phyloP scores from a whole-genome alignment of 441 rosid species.

The Corymbia calophylla region DNA sequence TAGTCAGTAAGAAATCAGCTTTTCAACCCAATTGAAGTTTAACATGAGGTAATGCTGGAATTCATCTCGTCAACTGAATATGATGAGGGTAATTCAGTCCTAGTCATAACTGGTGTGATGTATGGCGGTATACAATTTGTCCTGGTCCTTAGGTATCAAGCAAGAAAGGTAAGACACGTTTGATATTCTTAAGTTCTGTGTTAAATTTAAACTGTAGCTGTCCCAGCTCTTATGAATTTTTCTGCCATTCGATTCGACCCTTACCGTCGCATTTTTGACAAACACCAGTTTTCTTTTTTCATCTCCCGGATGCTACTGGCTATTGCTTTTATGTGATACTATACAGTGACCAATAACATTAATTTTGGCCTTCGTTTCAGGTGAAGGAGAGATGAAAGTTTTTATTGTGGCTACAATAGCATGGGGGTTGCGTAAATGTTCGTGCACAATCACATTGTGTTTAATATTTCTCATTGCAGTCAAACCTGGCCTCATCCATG shows the following conservation, averaged over 20 bases:
- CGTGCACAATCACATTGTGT: slow-evolving; percentile 74
- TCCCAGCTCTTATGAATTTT: not conserved
- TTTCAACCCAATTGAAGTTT: not conserved
- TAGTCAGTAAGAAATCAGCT: not conserved
- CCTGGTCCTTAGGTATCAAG: not conserved
- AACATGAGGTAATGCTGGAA: not conserved
- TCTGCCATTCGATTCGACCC: not conserved
- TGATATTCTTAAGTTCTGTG: not conserved
- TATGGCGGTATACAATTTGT: not conserved
- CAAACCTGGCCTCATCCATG: slow-evolving; percentile 97
- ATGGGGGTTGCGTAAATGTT: slow-evolving; percentile 96
- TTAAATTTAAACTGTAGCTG: not conserved
- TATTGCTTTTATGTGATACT: not conserved
- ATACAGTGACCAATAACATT: not conserved
- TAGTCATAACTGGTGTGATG: not conserved
- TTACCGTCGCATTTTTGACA: not conserved
- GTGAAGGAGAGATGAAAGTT: slow-evolving; percentile 73
- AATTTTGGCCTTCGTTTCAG: not conserved
- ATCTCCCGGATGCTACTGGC: not conserved
- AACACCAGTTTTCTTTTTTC: not conserved
- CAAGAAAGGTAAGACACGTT: not conserved
- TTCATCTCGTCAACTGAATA: not conserved
- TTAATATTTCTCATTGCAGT: slow-evolving; percentile 87
- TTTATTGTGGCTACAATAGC: slow-evolving; percentile 92
- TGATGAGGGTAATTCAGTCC: not conserved